These are phyloP conservation scores for Ensete ventricosum DNA, from an alignment of 176 grass and related monocot species.

Conservation along the genomic window DNA sequence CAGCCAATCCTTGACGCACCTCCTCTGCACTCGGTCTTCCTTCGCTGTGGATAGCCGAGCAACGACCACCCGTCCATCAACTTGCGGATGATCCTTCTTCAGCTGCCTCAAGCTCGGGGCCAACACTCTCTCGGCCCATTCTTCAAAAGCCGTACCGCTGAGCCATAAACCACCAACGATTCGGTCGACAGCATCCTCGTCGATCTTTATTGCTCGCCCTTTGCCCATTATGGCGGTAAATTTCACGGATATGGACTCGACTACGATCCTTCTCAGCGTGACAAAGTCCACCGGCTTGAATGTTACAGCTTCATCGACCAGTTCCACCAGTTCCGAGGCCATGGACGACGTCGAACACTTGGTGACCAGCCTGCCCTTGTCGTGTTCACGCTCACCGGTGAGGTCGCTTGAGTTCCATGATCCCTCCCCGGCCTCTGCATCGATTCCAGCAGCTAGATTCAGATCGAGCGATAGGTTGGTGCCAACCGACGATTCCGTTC, in stretches of 20 bases:
- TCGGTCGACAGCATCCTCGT: constrained; percentile 74
- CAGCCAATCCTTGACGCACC: constrained; percentile 32
- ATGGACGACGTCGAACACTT: constrained; percentile 40
- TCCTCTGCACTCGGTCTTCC: constrained; percentile 18
- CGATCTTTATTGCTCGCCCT: constrained; percentile 42
- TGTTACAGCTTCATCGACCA: constrained; percentile 58
- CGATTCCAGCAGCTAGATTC: constrained; percentile 51
- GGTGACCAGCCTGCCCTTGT: constrained; percentile 45
- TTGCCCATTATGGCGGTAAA: constrained; percentile 40
- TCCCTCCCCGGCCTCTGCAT: constrained; percentile 56
- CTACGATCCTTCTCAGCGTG: constrained; percentile 37
- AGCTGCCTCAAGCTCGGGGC: constrained; percentile 53
- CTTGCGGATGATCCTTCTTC: constrained; percentile 50
- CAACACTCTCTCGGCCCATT: constrained; percentile 53
- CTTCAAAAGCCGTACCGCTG: constrained; percentile 47
- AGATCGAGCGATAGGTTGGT: constrained; percentile 62
- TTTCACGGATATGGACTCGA: constrained; percentile 53
- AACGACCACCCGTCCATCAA: constrained; percentile 6
- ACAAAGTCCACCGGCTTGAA: constrained; percentile 66
- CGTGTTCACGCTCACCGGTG: constrained; percentile 69
- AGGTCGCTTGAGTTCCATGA: constrained; percentile 83
- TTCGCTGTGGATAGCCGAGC: constrained; percentile 38
- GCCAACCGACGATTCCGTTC: constrained; percentile 44
- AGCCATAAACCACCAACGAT: constrained; percentile 56
- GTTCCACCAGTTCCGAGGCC: constrained; percentile 40